Base-by-base conservation (phyloP, 805 yeast genomes). In the Wickerhamiella galacta region DNA sequence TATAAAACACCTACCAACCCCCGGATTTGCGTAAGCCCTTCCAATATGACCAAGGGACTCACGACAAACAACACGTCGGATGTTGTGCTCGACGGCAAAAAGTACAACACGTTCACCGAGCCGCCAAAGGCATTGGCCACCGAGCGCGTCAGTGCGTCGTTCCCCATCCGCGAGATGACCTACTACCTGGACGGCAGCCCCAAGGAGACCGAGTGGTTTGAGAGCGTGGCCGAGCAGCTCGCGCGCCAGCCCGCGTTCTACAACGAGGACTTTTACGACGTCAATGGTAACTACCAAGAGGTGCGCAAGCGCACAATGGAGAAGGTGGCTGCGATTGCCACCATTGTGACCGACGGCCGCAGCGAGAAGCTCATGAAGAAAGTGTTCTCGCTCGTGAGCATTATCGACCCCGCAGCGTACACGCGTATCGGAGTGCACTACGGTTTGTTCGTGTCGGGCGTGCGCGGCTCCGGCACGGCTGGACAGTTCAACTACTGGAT, bases 391-490 rank as follows among this genome's bases (percentile, higher is more conserved):
- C 23, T 49, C 16, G 37, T 55, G 6, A 48, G 54, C 7, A 27
- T 54, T 15, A 40, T 48, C 40, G 95, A 87, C 53, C 92, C 93
- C 12, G 75, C 74, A 44, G 59, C 78, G 28, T 70, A 72, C 33
- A 83, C 94, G 20, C 69, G 96, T 46, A 56, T 80, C 32, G 94
- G 93, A 26, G 83, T 85, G 35, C 93, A 85, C 60, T 63, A 76
- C 42, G 95, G 94, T 4, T 64, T 85, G 37, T 87, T 87, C 52
- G 64, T 81, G 33, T 68, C 72, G 37, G 80, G 93, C 36, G 59
- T 85, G 36, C 70, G 75, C 44, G 94, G 95, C 40, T 77, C 79
- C 46, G 96, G 95, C 42, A 76, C 95, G 6, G 66, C 70, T 21
- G 80, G 72, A 36, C 96, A 85, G 61, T 67, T 75, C 46, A 61